Percentiles rank a stretch among this genome's conserved stretches.
Evolutionary conservation across 371 early-diverging fungal species (phyloP).

Genomic region (Circinella minor): DNA sequence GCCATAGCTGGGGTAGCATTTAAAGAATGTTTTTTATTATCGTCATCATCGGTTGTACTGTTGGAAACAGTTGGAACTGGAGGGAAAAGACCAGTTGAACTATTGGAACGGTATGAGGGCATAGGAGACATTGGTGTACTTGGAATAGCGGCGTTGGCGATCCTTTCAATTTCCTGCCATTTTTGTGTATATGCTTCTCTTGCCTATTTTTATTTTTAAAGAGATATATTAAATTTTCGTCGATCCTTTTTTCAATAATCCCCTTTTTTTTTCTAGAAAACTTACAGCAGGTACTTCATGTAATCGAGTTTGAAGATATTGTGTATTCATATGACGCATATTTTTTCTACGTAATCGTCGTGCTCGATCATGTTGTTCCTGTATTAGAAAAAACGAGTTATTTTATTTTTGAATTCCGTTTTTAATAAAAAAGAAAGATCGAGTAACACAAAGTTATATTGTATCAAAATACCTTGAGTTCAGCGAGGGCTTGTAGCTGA

Average conservation of each 20-base stretch:
- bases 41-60: no score
- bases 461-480: conserved; percentile 23
- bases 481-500: conserved; percentile 21
- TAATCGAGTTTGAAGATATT: conserved; percentile 20
- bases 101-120: neutral
- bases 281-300: conserved; percentile 11
- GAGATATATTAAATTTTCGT: neutral
- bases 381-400: neutral
- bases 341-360: conserved; percentile 23
- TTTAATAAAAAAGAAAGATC: conserved; percentile 11
- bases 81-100: neutral
- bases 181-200: conserved; percentile 25
- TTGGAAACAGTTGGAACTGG: neutral
- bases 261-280: neutral
- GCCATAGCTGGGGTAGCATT: neutral
- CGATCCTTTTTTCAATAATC: neutral
- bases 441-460: neutral
- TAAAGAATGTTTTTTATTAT: neutral
- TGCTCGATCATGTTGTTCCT: conserved; percentile 30
- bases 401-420: neutral
- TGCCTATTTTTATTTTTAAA: conserved; percentile 5
- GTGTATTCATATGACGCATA: conserved; percentile 19
- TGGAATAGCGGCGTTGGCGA: neutral
- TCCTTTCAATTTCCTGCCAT: conserved; percentile 23
- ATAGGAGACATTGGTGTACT: conserved; percentile 5